phyloP scores from a whole-genome alignment of 208 protist species.

The Acanthamoeba polyphaga region DNA sequence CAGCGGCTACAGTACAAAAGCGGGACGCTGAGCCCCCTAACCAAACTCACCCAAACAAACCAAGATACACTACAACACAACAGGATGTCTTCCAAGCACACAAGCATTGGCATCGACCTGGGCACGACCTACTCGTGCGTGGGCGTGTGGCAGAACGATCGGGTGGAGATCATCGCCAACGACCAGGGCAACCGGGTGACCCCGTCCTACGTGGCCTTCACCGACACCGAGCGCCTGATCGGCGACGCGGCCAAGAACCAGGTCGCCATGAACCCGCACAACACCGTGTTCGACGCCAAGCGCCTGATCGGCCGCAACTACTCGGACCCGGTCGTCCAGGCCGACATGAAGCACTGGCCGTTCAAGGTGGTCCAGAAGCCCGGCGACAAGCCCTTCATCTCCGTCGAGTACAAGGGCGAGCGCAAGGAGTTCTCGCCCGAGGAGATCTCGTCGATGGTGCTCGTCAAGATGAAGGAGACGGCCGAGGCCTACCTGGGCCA shows the following conservation, averaged over 20 bases:
- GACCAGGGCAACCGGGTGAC: slow-evolving; percentile 99
- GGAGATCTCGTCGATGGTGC: slow-evolving; percentile 96
- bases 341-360: slow-evolving; percentile 98
- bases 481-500: slow-evolving; percentile 97
- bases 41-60: too few species aligned
- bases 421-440: slow-evolving; percentile 95
- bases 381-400: slow-evolving; percentile 91
- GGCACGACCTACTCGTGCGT: slow-evolving; percentile 98
- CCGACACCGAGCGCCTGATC: slow-evolving; percentile 94
- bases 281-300: slow-evolving; percentile 97
- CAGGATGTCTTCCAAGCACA: neutral
- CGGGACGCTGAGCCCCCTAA: too few species aligned
- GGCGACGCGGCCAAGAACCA: slow-evolving; percentile 98
- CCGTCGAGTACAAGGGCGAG: slow-evolving; percentile 91
- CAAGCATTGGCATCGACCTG: slow-evolving; percentile 94
- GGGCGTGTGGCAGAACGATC: slow-evolving; percentile 97
- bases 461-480: slow-evolving; percentile 96
- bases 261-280: slow-evolving; percentile 92
- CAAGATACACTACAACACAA: neutral
- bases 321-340: slow-evolving; percentile 93
- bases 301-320: slow-evolving; percentile 97
- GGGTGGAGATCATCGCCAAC: slow-evolving; percentile 99
- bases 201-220: slow-evolving; percentile 99
- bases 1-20: too few species aligned
- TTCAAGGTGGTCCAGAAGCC: slow-evolving; percentile 92